These are phyloP conservation scores for Dillenia suffruticosa DNA, from an alignment of 164 flowering plant genomes.

Conservation along the genomic window DNA sequence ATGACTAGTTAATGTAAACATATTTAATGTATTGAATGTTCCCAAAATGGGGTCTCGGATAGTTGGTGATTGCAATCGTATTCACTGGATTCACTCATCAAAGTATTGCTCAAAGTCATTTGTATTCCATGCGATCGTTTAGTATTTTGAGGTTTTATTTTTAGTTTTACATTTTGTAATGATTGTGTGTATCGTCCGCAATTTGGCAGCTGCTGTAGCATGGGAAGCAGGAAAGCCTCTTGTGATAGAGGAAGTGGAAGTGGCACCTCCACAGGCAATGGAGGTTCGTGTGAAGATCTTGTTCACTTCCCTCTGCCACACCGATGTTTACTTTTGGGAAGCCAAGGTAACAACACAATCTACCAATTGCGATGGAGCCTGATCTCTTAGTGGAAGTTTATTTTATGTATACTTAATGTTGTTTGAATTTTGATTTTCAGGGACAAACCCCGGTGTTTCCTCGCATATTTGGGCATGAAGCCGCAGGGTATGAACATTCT, in stretches of 20 bases:
- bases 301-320: constrained; percentile 49
- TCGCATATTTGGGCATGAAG: constrained; percentile 55
- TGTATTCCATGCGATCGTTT: neutral
- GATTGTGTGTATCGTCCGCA: neutral
- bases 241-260: constrained; percentile 51
- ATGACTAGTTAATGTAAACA: neutral
- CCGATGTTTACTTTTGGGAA: constrained; percentile 55
- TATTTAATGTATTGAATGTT: too few relatives aligned
- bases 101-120: neutral
- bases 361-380: neutral
- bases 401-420: neutral
- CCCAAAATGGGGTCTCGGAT: neutral
- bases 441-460: constrained; percentile 51
- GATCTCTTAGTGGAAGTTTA: neutral
- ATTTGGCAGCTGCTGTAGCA: constrained; percentile 47
- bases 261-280: constrained; percentile 40
- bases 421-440: constrained; percentile 17
- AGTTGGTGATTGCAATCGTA: neutral
- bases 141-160: neutral
- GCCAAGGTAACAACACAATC: constrained; percentile 33
- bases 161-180: neutral
- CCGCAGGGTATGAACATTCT: constrained; percentile 40
- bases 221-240: constrained; percentile 59
- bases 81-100: too few relatives aligned
- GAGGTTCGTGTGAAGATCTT: constrained; percentile 46